Base-by-base conservation (phyloP, 805 yeast species). In the Wickerhamiella galacta region DNA sequence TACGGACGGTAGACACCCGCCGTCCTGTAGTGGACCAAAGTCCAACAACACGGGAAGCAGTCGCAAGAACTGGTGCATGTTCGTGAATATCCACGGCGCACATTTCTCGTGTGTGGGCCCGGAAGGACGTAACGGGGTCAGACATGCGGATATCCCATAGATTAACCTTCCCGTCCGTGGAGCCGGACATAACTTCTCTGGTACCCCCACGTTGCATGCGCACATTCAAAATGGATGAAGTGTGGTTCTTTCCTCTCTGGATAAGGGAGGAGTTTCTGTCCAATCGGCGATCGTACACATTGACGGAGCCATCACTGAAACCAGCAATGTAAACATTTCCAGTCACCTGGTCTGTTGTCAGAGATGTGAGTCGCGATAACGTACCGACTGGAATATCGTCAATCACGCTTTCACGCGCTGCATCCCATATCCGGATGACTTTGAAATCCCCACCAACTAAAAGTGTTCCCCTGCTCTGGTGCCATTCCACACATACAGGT, bases 181-280 rank as follows among this genome's bases (percentile, higher is more conserved):
- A 43, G 0, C 93, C 96, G 41, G 87, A 73, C 2, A 77, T 76
- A 29, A 90, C 63, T 50, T 90, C 98, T 36, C 98, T 64, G 45
- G 72, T 71, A 0, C 98, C 98, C 24, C 98, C 98, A 46, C 98
- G 66, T 59, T 90, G 98, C 92, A 90, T 77, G 47, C 81, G 93
- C 7, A 85, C 73, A 43, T 78, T 81, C 29, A 73, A 61, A 27
- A 87, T 71, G 45, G 81, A 66, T 3, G 64, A 51, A 28, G 72
- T 64, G 36, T 62, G 61, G 14, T 47, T 52, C 42, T 70, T 67
- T 93, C 95, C 90, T 6, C 74, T 61, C 45, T 73, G 71, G 9
- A 82, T 80, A 79, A 87, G 73, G 0, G 92, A 75, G 43, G 79
- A 90, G 35, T 93, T 60, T 0, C 90, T 66, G 43, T 80, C 92